Percentiles rank a stretch among this genome's conserved stretches.
These are phyloP conservation scores for Candida corydali DNA, from an alignment of 805 yeast species.

Conservation along the genomic window DNA sequence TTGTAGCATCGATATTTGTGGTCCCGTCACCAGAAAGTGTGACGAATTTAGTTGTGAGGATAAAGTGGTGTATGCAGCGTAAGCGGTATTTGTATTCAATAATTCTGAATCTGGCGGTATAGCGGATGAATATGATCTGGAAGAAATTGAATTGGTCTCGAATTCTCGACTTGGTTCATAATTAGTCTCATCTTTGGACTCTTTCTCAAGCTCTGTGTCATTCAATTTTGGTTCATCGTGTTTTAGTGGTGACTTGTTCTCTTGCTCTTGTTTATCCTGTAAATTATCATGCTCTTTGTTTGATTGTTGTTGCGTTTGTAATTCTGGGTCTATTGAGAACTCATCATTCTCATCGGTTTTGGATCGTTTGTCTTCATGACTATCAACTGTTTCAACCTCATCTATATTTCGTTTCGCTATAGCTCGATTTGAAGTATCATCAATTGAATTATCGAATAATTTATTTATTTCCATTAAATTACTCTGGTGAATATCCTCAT, in stretches of 20 bases:
- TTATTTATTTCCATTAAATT: conserved; percentile 3
- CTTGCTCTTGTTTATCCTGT: not conserved
- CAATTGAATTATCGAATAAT: conserved; percentile 4
- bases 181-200: not conserved
- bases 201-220: not conserved
- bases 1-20: conserved; percentile 29
- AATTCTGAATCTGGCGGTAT: conserved; percentile 42
- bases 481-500: conserved; percentile 4
- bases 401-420: conserved; percentile 4
- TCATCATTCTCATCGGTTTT: conserved; percentile 1
- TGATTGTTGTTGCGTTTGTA: conserved; percentile 5
- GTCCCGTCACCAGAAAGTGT: conserved; percentile 12
- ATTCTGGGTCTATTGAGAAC: conserved; percentile 5
- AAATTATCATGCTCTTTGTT: not conserved
- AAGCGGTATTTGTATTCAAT: conserved; percentile 34
- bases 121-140: conserved; percentile 3
- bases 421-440: not conserved
- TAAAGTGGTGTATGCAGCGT: conserved; percentile 40
- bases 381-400: not conserved
- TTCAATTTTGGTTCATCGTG: not conserved
- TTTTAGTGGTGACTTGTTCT: not conserved
- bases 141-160: not conserved
- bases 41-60: conserved; percentile 24
- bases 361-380: conserved; percentile 1
- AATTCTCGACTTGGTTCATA: too few relatives aligned